Conservation (phyloP, 140 eudicot species). For the Bidens hawaiensis region DNA sequence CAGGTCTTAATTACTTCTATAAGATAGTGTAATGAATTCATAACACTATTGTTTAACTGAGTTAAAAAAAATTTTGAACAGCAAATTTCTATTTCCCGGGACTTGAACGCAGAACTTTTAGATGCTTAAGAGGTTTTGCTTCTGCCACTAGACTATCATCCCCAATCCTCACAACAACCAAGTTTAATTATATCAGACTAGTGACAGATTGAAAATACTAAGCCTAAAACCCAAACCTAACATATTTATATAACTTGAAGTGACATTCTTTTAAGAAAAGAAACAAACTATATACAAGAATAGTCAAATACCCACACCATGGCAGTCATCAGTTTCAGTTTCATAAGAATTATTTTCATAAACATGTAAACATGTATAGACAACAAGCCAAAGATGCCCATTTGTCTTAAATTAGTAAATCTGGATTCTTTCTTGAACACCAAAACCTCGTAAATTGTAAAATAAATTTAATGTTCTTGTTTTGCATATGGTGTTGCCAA, state of each 20-base stretch:
- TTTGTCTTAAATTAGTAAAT: slow-evolving; percentile 1
- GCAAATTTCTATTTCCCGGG: too few relatives aligned
- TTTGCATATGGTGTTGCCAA: neutral
- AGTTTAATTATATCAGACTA: too few relatives aligned
- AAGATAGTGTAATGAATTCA: neutral
- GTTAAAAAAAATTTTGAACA: too few relatives aligned
- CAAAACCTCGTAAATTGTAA: neutral
- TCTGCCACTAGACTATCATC: too few relatives aligned
- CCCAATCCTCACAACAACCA: too few relatives aligned
- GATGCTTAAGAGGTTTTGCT: too few relatives aligned
- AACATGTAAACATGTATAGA: slow-evolving; percentile 10
- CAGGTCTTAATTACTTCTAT: neutral
- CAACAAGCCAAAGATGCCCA: slow-evolving; percentile 21
- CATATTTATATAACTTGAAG: neutral
- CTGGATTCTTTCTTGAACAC: slow-evolving; percentile 15
- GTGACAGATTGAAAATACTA: too few relatives aligned
- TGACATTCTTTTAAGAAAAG: neutral
- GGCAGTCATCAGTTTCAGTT: neutral
- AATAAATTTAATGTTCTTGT: neutral
- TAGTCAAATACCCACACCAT: neutral
- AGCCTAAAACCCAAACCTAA: neutral
- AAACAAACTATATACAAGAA: slow-evolving; percentile 13
- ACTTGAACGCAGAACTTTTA: too few relatives aligned
- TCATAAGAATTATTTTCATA: neutral
- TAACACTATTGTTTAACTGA: too few relatives aligned